Percentiles rank a stretch among this genome's conserved stretches.
phyloP scores from a whole-genome alignment of 129 eudicot species.

The Centaurea solstitialis region DNA sequence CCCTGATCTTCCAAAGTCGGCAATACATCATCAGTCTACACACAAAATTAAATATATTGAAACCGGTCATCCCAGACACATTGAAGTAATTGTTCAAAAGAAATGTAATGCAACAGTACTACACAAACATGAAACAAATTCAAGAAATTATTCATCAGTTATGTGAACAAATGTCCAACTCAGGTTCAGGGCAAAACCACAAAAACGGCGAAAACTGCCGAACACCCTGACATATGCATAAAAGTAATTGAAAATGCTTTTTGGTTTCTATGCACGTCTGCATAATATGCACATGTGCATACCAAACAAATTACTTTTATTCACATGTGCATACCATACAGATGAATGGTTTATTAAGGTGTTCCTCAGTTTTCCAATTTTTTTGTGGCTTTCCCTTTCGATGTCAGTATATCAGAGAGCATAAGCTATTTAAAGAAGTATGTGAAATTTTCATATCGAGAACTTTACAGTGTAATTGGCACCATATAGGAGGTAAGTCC shows the following conservation, averaged over 20 bases:
- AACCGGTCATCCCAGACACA: not conserved
- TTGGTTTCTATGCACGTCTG: not conserved
- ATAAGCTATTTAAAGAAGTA: not conserved
- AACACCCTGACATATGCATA: not conserved
- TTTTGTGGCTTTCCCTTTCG: not conserved
- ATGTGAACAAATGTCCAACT: not conserved
- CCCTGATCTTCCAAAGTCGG: conserved; percentile 95
- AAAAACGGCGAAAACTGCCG: not conserved
- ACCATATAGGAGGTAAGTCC: conserved; percentile 71
- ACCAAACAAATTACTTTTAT: not conserved
- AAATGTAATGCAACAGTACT: not conserved
- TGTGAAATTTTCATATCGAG: not conserved
- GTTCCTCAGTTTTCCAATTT: not conserved
- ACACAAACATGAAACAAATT: not conserved
- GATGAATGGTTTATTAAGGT: not conserved
- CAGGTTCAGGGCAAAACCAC: not conserved
- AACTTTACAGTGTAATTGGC: conserved; percentile 63
- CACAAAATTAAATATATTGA: not conserved
- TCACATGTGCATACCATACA: not conserved
- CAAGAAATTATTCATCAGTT: not conserved
- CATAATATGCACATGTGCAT: no score
- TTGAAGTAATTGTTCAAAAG: not conserved
- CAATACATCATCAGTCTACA: conserved; percentile 88
- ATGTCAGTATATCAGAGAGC: not conserved
- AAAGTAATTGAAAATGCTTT: not conserved